Percentiles rank a stretch among this genome's conserved stretches.
Conservation (phyloP, 306 rosid genomes). For the Styphnolobium japonicum region DNA sequence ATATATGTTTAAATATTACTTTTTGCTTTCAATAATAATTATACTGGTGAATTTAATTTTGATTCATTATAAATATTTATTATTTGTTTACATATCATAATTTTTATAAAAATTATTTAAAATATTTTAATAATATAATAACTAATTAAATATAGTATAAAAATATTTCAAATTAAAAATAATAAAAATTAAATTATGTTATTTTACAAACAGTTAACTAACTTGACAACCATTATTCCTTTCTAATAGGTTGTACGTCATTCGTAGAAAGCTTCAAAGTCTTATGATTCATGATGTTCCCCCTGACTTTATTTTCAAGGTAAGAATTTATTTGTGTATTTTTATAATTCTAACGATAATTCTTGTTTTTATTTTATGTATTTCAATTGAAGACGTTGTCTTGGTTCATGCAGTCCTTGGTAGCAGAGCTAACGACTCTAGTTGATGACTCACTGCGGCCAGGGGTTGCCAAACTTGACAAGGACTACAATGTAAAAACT, state of each 20-base stretch:
- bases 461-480: conserved; percentile 47
- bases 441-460: conserved; percentile 36
- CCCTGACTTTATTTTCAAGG: conserved; percentile 62
- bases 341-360: neutral
- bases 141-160: neutral
- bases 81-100: too few relatives aligned
- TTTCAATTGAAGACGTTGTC: neutral
- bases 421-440: conserved; percentile 39
- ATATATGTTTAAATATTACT: too few relatives aligned
- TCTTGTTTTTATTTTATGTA: neutral
- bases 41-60: too few relatives aligned
- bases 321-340: neutral
- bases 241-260: conserved; percentile 51
- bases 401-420: conserved; percentile 39
- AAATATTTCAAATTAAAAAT: neutral
- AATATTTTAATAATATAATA: neutral
- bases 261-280: conserved; percentile 66
- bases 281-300: conserved; percentile 58
- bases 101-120: neutral
- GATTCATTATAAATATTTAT: too few relatives aligned
- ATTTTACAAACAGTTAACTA: neutral
- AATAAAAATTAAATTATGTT: neutral
- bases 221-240: neutral
- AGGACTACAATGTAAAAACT: conserved; percentile 53
- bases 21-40: too few relatives aligned